Conservation (phyloP, 2,329 filamentous ascomycete species). For the Dothideomycetes sp. region DNA sequence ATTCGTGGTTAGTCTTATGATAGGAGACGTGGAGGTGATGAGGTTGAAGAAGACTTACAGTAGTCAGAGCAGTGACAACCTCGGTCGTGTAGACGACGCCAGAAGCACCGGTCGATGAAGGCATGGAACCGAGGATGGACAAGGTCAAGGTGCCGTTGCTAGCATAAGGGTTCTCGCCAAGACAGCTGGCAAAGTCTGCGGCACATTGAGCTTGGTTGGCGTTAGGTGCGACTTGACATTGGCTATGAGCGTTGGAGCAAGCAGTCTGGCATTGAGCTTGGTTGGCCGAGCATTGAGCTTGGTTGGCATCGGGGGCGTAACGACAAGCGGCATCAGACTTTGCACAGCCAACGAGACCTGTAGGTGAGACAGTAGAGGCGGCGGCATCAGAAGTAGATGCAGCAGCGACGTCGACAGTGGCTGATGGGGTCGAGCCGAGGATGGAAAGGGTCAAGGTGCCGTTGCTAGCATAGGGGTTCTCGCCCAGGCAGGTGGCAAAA, state of each 20-base stretch:
- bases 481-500: slow-evolving; percentile 10
- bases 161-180: slow-evolving; percentile 12
- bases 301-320: slow-evolving; percentile 11
- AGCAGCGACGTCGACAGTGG: not conserved
- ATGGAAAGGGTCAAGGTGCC: not conserved
- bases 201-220: slow-evolving; percentile 13
- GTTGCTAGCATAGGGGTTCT: slow-evolving; percentile 12
- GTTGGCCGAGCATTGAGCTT: slow-evolving; percentile 5
- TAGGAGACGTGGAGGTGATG: slow-evolving; percentile 43
- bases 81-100: slow-evolving; percentile 4
- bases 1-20: slow-evolving; percentile 57
- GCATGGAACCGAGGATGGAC: not conserved
- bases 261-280: slow-evolving; percentile 8
- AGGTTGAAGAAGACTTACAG: not conserved
- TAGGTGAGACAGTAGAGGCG: too few species aligned
- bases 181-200: slow-evolving; percentile 8
- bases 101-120: slow-evolving; percentile 1
- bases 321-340: too few species aligned
- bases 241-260: slow-evolving; percentile 9
- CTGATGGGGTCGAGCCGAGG: not conserved
- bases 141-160: not conserved
- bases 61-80: slow-evolving; percentile 49
- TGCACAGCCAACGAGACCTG: too few species aligned
- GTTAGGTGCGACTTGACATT: slow-evolving; percentile 6
- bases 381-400: too few species aligned